Conservation (phyloP, 2,329 filamentous ascomycete species). For the Claviceps africana region DNA sequence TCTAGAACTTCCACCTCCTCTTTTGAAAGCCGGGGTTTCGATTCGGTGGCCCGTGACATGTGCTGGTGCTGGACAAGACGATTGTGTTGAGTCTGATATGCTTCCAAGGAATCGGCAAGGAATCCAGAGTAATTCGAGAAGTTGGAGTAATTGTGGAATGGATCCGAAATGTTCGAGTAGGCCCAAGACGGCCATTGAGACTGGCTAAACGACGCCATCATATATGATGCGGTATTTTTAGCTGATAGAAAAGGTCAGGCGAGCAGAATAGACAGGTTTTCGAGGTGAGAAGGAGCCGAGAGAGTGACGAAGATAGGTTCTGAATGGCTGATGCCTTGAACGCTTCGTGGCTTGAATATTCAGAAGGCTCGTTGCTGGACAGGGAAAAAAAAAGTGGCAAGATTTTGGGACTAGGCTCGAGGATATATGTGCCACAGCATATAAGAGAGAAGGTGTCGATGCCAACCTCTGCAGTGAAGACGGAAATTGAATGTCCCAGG, state of each 20-base stretch:
- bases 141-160: constrained; percentile 19
- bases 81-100: constrained; percentile 23
- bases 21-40: constrained; percentile 41
- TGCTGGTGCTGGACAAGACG: constrained; percentile 24
- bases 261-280: not conserved
- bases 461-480: constrained; percentile 6
- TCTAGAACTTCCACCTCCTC: constrained; percentile 47
- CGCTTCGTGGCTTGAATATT: not conserved
- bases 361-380: not conserved
- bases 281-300: not conserved
- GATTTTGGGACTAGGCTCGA: not conserved
- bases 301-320: not conserved
- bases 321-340: not conserved
- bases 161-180: constrained; percentile 16
- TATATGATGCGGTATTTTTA: not conserved
- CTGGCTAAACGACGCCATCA: constrained; percentile 22
- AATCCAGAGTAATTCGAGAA: constrained; percentile 21
- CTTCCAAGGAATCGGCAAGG: constrained; percentile 24
- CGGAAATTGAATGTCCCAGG: not conserved
- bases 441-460: constrained; percentile 1
- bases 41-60: constrained; percentile 28
- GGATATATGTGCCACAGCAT: not conserved
- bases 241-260: not conserved
- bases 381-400: not conserved
- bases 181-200: constrained; percentile 23